These are phyloP conservation scores for Zea mays DNA, from an alignment of 176 grass and related monocot species.

Conservation along the genomic window Zm-B73-REFERENCE-NAM-5.0 NC_050101.1:104480001-104480500, in stretches of 20 bases:
- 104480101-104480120: constrained; percentile 73
- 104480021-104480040: constrained; percentile 16
- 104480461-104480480: constrained; percentile 33
- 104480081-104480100: constrained; percentile 73
- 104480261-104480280: constrained; percentile 31
- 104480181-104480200: background rate
- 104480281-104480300: constrained; percentile 28
- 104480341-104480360: constrained; percentile 52
- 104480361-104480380: constrained; percentile 47
- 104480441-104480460: constrained; percentile 53
- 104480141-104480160: constrained; percentile 69
- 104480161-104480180: too few species aligned
- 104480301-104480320: constrained; percentile 57
- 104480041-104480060: constrained; percentile 69
- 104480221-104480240: constrained; percentile 50
- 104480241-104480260: constrained; percentile 38
- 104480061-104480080: constrained; percentile 84
- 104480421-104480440: constrained; percentile 2
- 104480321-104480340: constrained; percentile 67
- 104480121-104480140: constrained; percentile 88
- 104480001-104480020: background rate
- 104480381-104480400: constrained; percentile 26
- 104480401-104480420: background rate
- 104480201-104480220: constrained; percentile 43
- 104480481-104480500: constrained; percentile 40